Conservation (phyloP, 2,329 filamentous ascomycete genomes). For the Hawksworthiomyces lignivorus region DNA sequence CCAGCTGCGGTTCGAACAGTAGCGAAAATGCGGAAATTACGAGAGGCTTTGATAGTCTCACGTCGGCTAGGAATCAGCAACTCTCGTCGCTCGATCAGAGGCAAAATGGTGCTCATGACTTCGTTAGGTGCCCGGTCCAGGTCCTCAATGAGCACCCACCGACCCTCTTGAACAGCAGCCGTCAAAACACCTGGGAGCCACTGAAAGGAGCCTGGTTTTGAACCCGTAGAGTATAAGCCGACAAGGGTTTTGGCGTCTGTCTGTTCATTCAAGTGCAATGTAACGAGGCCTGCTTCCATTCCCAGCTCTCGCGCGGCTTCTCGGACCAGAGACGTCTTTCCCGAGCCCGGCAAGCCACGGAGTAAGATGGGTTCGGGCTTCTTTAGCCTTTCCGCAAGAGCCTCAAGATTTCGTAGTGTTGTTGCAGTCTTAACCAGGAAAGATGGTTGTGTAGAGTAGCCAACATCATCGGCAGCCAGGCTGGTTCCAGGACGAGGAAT, state of each 20-base stretch:
- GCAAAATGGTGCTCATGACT: constrained; percentile 85
- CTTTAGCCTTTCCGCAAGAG: constrained; percentile 60
- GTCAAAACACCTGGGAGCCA: constrained; percentile 93
- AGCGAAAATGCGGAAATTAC: constrained; percentile 84
- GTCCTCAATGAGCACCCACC: constrained; percentile 97
- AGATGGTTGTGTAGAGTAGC: constrained; percentile 27
- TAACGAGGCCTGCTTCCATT: constrained; percentile 77
- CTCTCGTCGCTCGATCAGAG: constrained; percentile 87
- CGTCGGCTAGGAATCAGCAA: constrained; percentile 83
- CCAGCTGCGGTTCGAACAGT: constrained; percentile 75
- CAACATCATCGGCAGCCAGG: constrained; percentile 8
- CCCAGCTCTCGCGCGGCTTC: constrained; percentile 75
- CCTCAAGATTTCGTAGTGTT: constrained; percentile 62
- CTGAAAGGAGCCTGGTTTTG: constrained; percentile 78
- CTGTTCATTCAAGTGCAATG: constrained; percentile 93
- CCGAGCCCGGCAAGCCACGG: constrained; percentile 74
- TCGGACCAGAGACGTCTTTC: constrained; percentile 81
- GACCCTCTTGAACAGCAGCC: constrained; percentile 84
- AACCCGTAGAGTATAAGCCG: constrained; percentile 85
- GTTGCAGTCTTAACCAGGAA: constrained; percentile 64
- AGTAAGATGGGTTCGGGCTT: constrained; percentile 66
- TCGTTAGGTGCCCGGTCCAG: constrained; percentile 91
- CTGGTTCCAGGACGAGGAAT: constrained; percentile 53
- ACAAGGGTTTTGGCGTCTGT: constrained; percentile 96
- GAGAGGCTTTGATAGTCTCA: constrained; percentile 73